These are phyloP conservation scores for Kodamaea lidongshanica DNA, from an alignment of 805 yeast species.

Conservation along the genomic window DNA sequence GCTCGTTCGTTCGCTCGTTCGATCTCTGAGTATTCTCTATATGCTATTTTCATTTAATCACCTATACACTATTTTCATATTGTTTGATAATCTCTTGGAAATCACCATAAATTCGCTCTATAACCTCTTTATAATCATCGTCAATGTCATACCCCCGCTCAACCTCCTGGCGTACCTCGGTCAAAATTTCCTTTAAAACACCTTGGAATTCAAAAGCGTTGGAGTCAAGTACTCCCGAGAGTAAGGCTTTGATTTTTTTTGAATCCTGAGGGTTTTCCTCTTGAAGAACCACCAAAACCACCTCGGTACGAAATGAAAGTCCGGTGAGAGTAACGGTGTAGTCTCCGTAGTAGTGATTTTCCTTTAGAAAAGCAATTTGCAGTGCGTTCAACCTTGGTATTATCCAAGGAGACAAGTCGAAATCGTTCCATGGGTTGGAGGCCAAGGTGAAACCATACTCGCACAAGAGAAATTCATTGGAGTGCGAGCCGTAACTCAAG, in stretches of 20 bases:
- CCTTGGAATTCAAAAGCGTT: slow-evolving; percentile 25
- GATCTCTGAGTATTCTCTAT: too few species aligned
- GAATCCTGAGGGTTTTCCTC: slow-evolving; percentile 27
- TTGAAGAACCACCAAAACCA: slow-evolving; percentile 62
- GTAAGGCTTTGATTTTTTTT: slow-evolving; percentile 28
- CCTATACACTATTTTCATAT: too few species aligned
- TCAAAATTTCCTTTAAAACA: too few species aligned
- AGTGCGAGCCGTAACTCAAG: slow-evolving; percentile 83
- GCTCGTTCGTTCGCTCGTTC: too few species aligned
- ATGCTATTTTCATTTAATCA: too few species aligned
- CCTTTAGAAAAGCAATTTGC: slow-evolving; percentile 43
- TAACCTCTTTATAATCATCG: too few species aligned
- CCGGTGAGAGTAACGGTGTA: slow-evolving; percentile 55
- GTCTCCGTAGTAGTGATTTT: slow-evolving; percentile 60
- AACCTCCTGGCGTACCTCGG: too few species aligned
- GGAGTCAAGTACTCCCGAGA: slow-evolving; percentile 48
- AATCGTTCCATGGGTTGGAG: slow-evolving; percentile 59
- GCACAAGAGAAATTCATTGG: slow-evolving; percentile 70
- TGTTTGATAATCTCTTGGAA: too few species aligned
- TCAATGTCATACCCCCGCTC: too few species aligned
- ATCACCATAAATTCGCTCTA: too few species aligned
- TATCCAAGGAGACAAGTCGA: slow-evolving; percentile 54
- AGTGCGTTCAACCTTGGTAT: slow-evolving; percentile 23
- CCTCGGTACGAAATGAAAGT: slow-evolving; percentile 66
- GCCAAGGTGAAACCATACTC: slow-evolving; percentile 79